Percentiles rank a stretch among this genome's conserved stretches.
These are phyloP conservation scores for Gossypium armourianum DNA, from an alignment of 441 rosid genomes.

Conservation along the genomic window DNA sequence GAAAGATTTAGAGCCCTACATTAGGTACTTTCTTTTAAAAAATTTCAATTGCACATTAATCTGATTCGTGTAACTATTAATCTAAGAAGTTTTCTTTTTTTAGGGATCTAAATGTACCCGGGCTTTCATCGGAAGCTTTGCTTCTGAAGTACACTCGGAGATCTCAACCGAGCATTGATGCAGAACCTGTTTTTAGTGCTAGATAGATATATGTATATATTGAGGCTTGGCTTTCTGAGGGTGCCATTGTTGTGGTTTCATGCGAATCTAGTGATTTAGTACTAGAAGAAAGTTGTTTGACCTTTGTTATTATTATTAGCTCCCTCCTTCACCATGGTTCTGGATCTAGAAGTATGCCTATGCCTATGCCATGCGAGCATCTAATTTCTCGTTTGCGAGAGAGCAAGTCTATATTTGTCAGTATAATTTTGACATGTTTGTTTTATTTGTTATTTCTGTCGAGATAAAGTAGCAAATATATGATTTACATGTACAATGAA, in stretches of 20 bases:
- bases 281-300: too few relatives aligned
- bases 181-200: conserved; percentile 66
- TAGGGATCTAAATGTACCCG: conserved; percentile 69
- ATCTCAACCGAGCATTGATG: conserved; percentile 51
- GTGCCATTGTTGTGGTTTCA: neutral
- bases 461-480: too few relatives aligned
- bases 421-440: too few relatives aligned
- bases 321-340: too few relatives aligned
- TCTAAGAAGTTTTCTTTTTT: neutral
- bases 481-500: too few relatives aligned
- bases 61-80: neutral
- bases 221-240: neutral
- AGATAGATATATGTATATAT: conserved; percentile 27
- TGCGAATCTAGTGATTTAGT: too few relatives aligned
- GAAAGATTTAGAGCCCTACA: conserved; percentile 77
- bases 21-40: conserved; percentile 34
- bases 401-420: too few relatives aligned
- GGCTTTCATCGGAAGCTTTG: conserved; percentile 71
- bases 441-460: too few relatives aligned
- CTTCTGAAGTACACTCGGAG: conserved; percentile 76
- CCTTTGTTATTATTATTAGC: too few relatives aligned
- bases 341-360: too few relatives aligned
- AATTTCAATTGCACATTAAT: neutral
- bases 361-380: too few relatives aligned
- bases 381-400: too few relatives aligned